Evolutionary conservation across 73 alveolate species (phyloP).

Genomic region (Paramecium octaurelia): DNA sequence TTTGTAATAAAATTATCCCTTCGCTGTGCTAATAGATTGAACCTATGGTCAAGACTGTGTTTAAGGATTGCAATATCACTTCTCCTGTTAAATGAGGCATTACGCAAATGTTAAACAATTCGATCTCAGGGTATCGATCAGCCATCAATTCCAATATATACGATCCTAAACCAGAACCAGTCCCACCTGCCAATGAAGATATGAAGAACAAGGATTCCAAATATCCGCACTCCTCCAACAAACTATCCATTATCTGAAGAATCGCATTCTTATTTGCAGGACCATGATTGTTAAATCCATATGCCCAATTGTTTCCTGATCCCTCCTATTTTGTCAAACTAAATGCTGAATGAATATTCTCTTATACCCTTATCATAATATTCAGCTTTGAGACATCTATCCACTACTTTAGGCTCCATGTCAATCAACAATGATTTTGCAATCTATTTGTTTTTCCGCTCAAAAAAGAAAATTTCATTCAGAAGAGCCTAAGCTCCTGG

Average conservation of each 20-base stretch:
- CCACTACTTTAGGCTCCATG: slow-evolving; percentile 57
- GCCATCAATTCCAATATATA: slow-evolving; percentile 43
- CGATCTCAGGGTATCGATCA: slow-evolving; percentile 48
- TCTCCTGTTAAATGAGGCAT: slow-evolving; percentile 64
- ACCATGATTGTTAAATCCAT: slow-evolving; percentile 54
- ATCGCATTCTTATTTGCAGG: slow-evolving; percentile 35
- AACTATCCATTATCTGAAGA: background rate
- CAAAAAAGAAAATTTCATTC: slow-evolving; percentile 37
- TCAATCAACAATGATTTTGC: slow-evolving; percentile 55
- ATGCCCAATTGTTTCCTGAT: slow-evolving; percentile 64
- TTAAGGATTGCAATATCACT: slow-evolving; percentile 34
- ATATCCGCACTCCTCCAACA: slow-evolving; percentile 33
- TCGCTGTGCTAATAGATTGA: slow-evolving; percentile 46
- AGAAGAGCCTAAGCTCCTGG: slow-evolving; percentile 57
- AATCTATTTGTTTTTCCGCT: background rate
- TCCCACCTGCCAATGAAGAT: slow-evolving; percentile 57
- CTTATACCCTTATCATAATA: background rate
- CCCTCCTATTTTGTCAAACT: slow-evolving; percentile 58
- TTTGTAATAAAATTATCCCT: slow-evolving; percentile 50
- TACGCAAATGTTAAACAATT: slow-evolving; percentile 41
- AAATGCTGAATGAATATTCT: background rate
- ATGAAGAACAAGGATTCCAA: slow-evolving; percentile 37
- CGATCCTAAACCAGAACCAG: slow-evolving; percentile 58
- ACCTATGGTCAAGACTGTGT: slow-evolving; percentile 23
- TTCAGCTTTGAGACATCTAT: background rate